Conservation (phyloP, 2,329 filamentous ascomycete genomes). For the Hypoxylon sp. region DNA sequence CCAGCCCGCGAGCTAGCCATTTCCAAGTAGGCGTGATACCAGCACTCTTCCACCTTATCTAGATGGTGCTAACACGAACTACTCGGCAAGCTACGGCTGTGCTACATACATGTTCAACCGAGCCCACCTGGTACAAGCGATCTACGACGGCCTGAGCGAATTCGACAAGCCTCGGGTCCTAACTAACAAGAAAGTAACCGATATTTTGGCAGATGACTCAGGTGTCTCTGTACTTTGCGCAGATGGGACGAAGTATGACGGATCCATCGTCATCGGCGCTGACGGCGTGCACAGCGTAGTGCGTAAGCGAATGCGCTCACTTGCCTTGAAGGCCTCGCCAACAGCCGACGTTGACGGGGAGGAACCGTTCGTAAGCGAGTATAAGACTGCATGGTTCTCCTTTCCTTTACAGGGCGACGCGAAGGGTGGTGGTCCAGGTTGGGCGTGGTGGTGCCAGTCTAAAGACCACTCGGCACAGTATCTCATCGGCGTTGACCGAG, state of each 20-base stretch:
- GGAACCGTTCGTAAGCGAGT: conserved; percentile 29
- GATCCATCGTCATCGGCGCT: conserved; percentile 39
- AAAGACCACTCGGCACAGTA: conserved; percentile 21
- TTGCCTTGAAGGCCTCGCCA: conserved; percentile 26
- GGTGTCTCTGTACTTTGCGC: conserved; percentile 32
- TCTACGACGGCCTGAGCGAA: conserved; percentile 34
- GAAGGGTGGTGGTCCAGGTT: conserved; percentile 12
- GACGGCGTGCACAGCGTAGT: conserved; percentile 38
- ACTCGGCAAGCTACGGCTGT: conserved; percentile 26
- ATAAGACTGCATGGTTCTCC: conserved; percentile 31
- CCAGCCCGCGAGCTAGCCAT: background rate
- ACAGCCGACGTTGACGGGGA: conserved; percentile 22
- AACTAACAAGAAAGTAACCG: conserved; percentile 33
- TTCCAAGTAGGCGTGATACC: background rate
- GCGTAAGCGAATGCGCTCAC: conserved; percentile 28
- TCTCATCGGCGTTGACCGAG: conserved; percentile 3
- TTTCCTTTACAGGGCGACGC: conserved; percentile 18
- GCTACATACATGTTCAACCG: conserved; percentile 24
- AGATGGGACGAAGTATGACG: conserved; percentile 37
- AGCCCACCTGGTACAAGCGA: conserved; percentile 18
- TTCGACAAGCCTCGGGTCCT: conserved; percentile 23
- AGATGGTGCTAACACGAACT: background rate
- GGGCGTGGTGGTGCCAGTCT: conserved; percentile 1
- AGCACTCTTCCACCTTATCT: background rate
- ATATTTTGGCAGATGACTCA: conserved; percentile 16